These are phyloP conservation scores for Tephrocybe rancida DNA, from an alignment of 768 basidiomycete species.

Conservation along the genomic window DNA sequence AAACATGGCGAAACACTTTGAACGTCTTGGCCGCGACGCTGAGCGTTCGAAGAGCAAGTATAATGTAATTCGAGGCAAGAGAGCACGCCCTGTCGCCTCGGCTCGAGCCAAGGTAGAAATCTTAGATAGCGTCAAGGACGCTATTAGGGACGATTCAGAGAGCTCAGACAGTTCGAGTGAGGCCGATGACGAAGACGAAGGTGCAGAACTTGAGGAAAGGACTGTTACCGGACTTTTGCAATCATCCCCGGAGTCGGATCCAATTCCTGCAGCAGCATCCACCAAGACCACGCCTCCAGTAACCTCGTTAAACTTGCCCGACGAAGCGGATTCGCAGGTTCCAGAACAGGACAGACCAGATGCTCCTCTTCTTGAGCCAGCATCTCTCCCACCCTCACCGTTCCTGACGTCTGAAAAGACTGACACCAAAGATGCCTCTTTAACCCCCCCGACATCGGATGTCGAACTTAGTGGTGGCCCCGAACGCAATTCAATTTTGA, in stretches of 20 bases:
- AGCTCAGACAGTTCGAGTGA: conserved; percentile 65
- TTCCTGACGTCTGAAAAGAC: conserved; percentile 41
- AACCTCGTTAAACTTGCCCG: conserved; percentile 13
- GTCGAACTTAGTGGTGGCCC: conserved; percentile 52
- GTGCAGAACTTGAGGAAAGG: conserved; percentile 41
- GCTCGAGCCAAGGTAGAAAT: conserved; percentile 88
- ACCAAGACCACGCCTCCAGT: conserved; percentile 27
- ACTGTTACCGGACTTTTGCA: conserved; percentile 26
- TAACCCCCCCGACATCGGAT: conserved; percentile 54
- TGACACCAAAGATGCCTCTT: conserved; percentile 33
- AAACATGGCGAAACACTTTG: conserved; percentile 89
- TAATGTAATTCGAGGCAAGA: conserved; percentile 82
- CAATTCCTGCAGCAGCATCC: conserved; percentile 22
- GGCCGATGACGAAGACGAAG: conserved; percentile 59
- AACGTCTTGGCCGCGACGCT: conserved; percentile 74
- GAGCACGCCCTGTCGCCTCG: conserved; percentile 88
- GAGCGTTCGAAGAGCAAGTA: conserved; percentile 80
- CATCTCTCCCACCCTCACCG: conserved; percentile 62
- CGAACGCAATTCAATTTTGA: conserved; percentile 77
- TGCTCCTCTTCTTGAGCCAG: conserved; percentile 26
- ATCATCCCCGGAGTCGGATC: conserved; percentile 29
- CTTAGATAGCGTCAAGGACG: conserved; percentile 88
- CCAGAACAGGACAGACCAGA: conserved; percentile 14
- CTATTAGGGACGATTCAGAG: conserved; percentile 82
- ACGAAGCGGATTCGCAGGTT: background rate